Conservation (phyloP, 768 basidiomycete species). For the Mycena galericulata region DNA sequence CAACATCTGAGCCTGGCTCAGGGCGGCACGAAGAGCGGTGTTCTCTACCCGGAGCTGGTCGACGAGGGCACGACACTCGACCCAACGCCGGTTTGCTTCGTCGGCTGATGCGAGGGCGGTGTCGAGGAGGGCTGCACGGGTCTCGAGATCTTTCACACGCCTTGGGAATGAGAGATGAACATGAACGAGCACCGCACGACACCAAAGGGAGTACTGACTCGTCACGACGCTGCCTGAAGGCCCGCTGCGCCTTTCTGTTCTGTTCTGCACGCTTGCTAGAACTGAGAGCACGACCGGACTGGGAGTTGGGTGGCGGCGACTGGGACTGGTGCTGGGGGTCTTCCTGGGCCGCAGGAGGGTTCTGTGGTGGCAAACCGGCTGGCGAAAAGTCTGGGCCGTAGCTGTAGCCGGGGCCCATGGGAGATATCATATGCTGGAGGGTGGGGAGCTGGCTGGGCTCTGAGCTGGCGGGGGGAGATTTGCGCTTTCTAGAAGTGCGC, state of each 20-base stretch:
- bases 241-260: conserved; percentile 94
- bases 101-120: conserved; percentile 89
- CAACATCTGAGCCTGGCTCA: conserved; percentile 60
- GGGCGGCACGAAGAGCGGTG: conserved; percentile 77
- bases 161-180: conserved; percentile 53
- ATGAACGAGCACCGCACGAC: conserved; percentile 27
- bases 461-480: conserved; percentile 64
- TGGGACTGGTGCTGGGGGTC: conserved; percentile 45
- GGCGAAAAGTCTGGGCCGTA: conserved; percentile 67
- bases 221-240: conserved; percentile 91
- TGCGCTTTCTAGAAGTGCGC: conserved; percentile 68
- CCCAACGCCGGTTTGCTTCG: conserved; percentile 91
- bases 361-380: conserved; percentile 58
- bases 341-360: conserved; percentile 42
- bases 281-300: conserved; percentile 70
- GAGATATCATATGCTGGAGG: conserved; percentile 53
- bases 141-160: conserved; percentile 89
- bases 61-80: conserved; percentile 90
- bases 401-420: conserved; percentile 62
- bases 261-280: conserved; percentile 92
- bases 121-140: conserved; percentile 86
- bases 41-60: conserved; percentile 91
- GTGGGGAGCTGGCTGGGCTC: conserved; percentile 44
- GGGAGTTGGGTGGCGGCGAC: conserved; percentile 42
- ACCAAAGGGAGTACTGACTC: conserved; percentile 65